These are phyloP conservation scores for Nymphaea colorata DNA, from an alignment of 164 flowering plant genomes.

Conservation along the genomic window DNA sequence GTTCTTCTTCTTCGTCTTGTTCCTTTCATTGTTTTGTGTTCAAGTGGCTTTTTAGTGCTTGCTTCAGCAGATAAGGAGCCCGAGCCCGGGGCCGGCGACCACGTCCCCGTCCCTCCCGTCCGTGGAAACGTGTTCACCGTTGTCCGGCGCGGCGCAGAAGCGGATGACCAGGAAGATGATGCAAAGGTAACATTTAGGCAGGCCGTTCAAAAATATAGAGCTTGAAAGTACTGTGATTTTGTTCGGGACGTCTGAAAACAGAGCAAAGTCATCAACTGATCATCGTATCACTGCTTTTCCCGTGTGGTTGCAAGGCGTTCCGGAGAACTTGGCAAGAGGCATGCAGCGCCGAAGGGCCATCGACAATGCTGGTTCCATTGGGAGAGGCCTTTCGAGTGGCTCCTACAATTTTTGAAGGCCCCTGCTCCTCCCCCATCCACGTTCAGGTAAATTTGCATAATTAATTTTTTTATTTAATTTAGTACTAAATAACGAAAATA, in stretches of 20 bases:
- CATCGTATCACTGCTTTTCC: background rate
- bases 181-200: background rate
- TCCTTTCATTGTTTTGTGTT: no score
- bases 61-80: no score
- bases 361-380: background rate
- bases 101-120: no score
- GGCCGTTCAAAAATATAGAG: background rate
- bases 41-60: no score
- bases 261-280: background rate
- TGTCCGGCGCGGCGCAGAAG: background rate
- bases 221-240: background rate
- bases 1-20: no score
- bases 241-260: no score
- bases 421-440: background rate
- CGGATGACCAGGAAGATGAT: background rate
- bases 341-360: background rate
- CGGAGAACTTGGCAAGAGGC: background rate
- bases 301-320: background rate
- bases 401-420: background rate
- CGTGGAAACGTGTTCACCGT: background rate
- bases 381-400: background rate
- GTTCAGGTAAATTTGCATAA: background rate
- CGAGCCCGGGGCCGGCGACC: no score
- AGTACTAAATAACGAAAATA: no score
- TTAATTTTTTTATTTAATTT: no score